phyloP scores from a whole-genome alignment of 2,329 filamentous ascomycete genomes.

The Ceratocystis destructans region DNA sequence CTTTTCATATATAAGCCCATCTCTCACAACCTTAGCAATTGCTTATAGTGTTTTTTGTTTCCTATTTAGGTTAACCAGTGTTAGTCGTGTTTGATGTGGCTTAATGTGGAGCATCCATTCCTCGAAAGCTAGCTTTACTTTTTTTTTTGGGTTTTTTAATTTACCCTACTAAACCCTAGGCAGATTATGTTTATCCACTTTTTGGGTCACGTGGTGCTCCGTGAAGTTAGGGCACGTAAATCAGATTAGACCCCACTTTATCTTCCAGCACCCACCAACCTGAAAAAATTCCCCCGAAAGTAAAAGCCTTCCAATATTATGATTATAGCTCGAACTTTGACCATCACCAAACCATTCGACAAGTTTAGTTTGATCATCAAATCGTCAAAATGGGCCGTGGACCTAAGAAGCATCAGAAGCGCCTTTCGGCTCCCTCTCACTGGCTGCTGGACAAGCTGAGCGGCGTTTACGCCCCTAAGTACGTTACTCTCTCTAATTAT shows the following conservation, averaged over 20 bases:
- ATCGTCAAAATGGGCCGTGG: slow-evolving; percentile 48
- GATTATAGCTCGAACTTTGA: not conserved
- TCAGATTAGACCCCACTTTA: not conserved
- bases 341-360: slow-evolving; percentile 18
- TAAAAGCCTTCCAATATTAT: slow-evolving; percentile 3
- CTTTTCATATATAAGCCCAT: not conserved
- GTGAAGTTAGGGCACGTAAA: slow-evolving; percentile 10
- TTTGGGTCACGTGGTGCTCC: not conserved
- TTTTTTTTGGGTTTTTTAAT: too few relatives aligned
- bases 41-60: not conserved
- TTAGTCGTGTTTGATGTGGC: not conserved
- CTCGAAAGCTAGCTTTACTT: too few relatives aligned
- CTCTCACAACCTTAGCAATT: not conserved
- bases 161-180: too few relatives aligned
- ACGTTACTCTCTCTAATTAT: not conserved
- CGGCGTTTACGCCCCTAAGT: slow-evolving; percentile 61
- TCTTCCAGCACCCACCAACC: not conserved
- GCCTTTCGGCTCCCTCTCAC: slow-evolving; percentile 96
- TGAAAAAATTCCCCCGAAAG: not conserved
- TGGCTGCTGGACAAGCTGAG: slow-evolving; percentile 99
- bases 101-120: not conserved
- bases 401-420: slow-evolving; percentile 99
- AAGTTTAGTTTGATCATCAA: slow-evolving; percentile 23
- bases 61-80: not conserved
- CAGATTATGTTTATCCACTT: not conserved